phyloP scores from a whole-genome alignment of 1,284 basidiomycete species.

The Malassezia dermatis region DNA sequence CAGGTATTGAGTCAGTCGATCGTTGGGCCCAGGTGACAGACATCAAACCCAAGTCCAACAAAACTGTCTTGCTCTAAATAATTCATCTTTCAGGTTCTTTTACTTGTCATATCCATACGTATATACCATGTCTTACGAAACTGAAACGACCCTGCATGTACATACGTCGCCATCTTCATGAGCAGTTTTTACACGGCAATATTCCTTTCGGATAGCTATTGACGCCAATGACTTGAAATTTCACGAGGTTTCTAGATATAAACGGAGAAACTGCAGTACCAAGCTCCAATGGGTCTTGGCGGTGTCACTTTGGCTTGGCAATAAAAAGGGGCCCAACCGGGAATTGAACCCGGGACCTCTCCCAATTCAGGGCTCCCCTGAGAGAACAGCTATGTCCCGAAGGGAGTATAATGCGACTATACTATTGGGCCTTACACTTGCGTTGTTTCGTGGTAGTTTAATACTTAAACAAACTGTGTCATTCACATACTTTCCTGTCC shows the following conservation, averaged over 20 bases:
- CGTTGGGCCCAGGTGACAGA: not conserved
- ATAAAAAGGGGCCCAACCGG: constrained; percentile 19
- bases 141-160: not conserved
- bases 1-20: constrained; percentile 28
- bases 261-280: too few relatives aligned
- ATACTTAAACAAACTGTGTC: not conserved
- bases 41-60: not conserved
- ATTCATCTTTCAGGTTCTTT: not conserved
- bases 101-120: not conserved
- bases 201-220: not conserved
- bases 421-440: constrained; percentile 13
- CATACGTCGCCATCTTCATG: not conserved
- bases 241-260: too few relatives aligned
- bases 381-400: constrained; percentile 13
- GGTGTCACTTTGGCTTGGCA: not conserved
- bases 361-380: constrained; percentile 17
- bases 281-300: not conserved
- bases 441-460: not conserved
- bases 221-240: not conserved
- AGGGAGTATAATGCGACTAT: constrained; percentile 24
- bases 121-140: not conserved
- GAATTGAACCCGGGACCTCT: constrained; percentile 24
- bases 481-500: not conserved
- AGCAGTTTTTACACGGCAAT: not conserved
- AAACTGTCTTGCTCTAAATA: not conserved